Conservation (phyloP, 2,329 filamentous ascomycete species). For the Corniculantispora saksenae region DNA sequence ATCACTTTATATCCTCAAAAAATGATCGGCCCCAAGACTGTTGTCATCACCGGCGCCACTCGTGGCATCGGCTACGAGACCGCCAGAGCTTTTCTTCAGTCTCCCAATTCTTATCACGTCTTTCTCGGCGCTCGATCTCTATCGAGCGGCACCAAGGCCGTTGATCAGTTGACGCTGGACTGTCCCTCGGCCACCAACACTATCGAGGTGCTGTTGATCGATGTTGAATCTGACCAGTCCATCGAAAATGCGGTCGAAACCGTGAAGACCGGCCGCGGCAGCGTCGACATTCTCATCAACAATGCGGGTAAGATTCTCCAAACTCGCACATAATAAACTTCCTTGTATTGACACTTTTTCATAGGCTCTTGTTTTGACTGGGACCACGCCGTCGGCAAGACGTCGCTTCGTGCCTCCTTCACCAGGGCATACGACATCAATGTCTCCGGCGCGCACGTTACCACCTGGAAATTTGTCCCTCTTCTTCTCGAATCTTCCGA, state of each 20-base stretch:
- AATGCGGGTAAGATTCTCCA: slow-evolving; percentile 49
- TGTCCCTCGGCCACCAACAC: slow-evolving; percentile 41
- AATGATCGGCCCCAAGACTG: slow-evolving; percentile 26
- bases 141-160: slow-evolving; percentile 51
- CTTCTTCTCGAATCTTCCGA: slow-evolving; percentile 44
- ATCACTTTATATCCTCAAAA: neutral
- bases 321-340: neutral
- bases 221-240: slow-evolving; percentile 54
- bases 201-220: slow-evolving; percentile 50
- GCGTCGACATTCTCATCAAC: slow-evolving; percentile 56
- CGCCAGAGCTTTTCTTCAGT: slow-evolving; percentile 53
- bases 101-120: slow-evolving; percentile 51
- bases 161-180: slow-evolving; percentile 42
- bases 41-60: slow-evolving; percentile 61
- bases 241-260: slow-evolving; percentile 48
- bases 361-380: slow-evolving; percentile 46
- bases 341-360: neutral
- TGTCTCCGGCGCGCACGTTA: slow-evolving; percentile 41
- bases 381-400: slow-evolving; percentile 27
- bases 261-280: slow-evolving; percentile 44
- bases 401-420: slow-evolving; percentile 40
- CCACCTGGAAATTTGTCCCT: slow-evolving; percentile 39
- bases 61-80: slow-evolving; percentile 63
- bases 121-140: slow-evolving; percentile 55
- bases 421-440: slow-evolving; percentile 53